Evolutionary conservation across 1,284 basidiomycete genomes (phyloP), one percentile per base, ranked within the genome.

Genomic region (Pyrrhoderma noxium): DNA sequence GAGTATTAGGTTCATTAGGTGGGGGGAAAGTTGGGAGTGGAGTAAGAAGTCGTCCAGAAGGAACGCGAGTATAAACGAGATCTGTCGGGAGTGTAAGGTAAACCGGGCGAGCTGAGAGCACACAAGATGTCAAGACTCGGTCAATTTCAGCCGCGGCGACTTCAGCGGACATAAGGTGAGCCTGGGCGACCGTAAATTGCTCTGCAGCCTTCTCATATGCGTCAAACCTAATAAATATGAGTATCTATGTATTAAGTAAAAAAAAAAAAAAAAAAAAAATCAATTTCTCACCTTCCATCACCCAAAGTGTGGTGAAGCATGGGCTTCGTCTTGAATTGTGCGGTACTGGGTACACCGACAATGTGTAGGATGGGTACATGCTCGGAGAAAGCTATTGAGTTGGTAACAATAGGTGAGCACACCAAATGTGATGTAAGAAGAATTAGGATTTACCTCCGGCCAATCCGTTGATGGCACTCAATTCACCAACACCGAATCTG

Each of bases 301-400:
- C 92, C 92, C 27, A 96, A 79, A 0, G 92, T 93, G 61, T 93
- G 89, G 61, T 93, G 90, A 23, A 93, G 73, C 65, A 88, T 75
- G 41, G 76, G 85, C 62, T 72, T 83, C 39, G 65, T 72, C 66
- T 78, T 82, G 60, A 89, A 83, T 57, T 90, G 82, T 11, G 69
- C 59, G 1, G 85, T 89, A 57, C 80, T 86, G 0, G 94, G 93
- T 1, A 82, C 82, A 53, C 94, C 94, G 45, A 88, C 94, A 45
- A 98, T 80, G 64, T 98, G 94, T 4, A 98, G 74, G 3, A 98
- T 78, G 7, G 94, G 94, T 3, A 98, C 82, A 70, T 91, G 86
- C 68, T 98, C 93, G 22, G 89, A 85, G 66, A 79, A 85, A 3
- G 86, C 85, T 85, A 35, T 46, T 2, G 1, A 14, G 16, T 39